phyloP scores from a whole-genome alignment of 306 rosid genomes.

The Trifolium repens region DNA sequence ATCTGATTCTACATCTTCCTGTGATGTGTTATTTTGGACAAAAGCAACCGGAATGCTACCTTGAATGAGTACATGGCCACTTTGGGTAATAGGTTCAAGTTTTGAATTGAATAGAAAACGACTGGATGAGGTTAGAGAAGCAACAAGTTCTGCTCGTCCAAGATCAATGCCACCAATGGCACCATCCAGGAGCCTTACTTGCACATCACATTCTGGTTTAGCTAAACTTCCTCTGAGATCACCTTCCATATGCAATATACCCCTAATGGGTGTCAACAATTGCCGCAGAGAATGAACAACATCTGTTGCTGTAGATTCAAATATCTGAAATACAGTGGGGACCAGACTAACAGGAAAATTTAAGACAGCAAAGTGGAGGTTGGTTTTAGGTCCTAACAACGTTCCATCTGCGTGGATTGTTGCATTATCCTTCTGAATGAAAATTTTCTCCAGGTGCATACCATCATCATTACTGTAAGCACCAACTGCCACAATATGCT shows the following conservation, averaged over 20 bases:
- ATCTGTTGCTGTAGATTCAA: conserved; percentile 90
- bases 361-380: conserved; percentile 90
- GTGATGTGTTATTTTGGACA: conserved; percentile 61
- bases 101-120: conserved; percentile 93
- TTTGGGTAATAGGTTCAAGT: conserved; percentile 80
- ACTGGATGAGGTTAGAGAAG: conserved; percentile 85
- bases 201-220: conserved; percentile 97
- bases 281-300: conserved; percentile 82
- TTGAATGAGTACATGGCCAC: conserved; percentile 90
- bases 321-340: conserved; percentile 84
- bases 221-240: conserved; percentile 93
- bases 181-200: conserved; percentile 96
- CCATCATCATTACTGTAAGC: conserved; percentile 91
- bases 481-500: conserved; percentile 85
- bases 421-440: conserved; percentile 94
- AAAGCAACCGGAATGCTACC: conserved; percentile 90
- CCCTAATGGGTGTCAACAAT: conserved; percentile 81
- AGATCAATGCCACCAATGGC: conserved; percentile 91
- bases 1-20: conserved; percentile 72
- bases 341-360: conserved; percentile 91
- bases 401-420: conserved; percentile 97
- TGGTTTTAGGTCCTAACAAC: conserved; percentile 81
- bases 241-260: conserved; percentile 98
- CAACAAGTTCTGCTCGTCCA: conserved; percentile 92
- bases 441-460: conserved; percentile 73